phyloP scores from a whole-genome alignment of 495 filamentous ascomycete species.

The Aspergillus indologenus region DNA sequence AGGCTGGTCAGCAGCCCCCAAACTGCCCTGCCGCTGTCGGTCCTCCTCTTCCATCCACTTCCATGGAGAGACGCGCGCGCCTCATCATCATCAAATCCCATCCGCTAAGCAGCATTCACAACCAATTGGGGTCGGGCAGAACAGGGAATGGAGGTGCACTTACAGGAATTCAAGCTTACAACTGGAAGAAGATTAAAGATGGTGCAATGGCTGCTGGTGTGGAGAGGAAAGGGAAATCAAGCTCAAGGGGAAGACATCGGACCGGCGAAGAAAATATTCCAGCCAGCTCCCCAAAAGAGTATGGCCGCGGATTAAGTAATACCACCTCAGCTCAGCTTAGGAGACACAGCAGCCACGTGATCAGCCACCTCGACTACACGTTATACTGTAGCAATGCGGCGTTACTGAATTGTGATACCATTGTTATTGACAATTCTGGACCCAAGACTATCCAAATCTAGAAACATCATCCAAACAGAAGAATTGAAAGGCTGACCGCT shows the following conservation, averaged over 20 bases:
- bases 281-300: slow-evolving; percentile 6
- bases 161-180: slow-evolving; percentile 8
- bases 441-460: slow-evolving; percentile 2
- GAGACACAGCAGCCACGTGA: neutral
- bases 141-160: slow-evolving; percentile 3
- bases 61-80: neutral
- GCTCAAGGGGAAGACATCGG: neutral
- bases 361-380: neutral
- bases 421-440: neutral
- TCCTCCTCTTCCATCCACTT: neutral
- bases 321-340: neutral
- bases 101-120: too few relatives aligned
- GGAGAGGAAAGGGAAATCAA: slow-evolving; percentile 2
- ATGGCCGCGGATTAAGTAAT: slow-evolving; percentile 18
- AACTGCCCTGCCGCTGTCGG: too few relatives aligned
- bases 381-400: neutral
- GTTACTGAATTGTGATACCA: too few relatives aligned
- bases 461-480: slow-evolving; percentile 11
- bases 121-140: too few relatives aligned
- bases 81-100: neutral
- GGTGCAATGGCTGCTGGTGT: slow-evolving; percentile 2
- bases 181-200: neutral
- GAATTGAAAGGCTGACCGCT: slow-evolving; percentile 5
- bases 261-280: slow-evolving; percentile 13
- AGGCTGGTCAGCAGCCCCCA: slow-evolving; percentile 8